Base-by-base conservation (phyloP, 2,329 filamentous ascomycete species). In the Scytalidium lignicola region DNA sequence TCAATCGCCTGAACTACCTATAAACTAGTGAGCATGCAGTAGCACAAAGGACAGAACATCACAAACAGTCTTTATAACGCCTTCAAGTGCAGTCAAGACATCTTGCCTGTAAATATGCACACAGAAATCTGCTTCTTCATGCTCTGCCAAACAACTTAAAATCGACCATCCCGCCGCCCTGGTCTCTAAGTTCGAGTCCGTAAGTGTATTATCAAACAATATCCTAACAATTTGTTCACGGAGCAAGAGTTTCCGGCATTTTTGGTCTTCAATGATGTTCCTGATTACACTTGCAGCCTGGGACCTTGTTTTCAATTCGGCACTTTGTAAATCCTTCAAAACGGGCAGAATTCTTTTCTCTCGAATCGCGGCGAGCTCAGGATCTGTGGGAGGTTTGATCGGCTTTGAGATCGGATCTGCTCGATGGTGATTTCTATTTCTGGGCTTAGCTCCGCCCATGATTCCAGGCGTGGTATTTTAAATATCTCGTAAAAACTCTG, bases 141-240 rank as follows among this genome's bases (percentile, higher is more conserved):
- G 78, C 53, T 78, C 70, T 2, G 76, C 78, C 47, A 87, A 70
- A 40, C 80, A 74, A 55, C 76, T 74, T 46, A 87, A 68, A 55
- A 86, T 83, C 12, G 78, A 76, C 83, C 83, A 87, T n/a, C 81
- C 83, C 18, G 82, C 79, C 41, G 81, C 78, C 43, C 79, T 74
- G 57, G 80, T 81, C 65, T 86, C 82, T 46, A 84, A 69, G 50
- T 74, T 79, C 32, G 75, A 69, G 60, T 87, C 83, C 20, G 80
- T 82, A 49, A 86, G 67, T 23, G 80, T 84, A 69, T 85, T 79
- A 26, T 75, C 80, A 51, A 86, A 73, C 41, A 87, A 64, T 46
- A 78, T 77, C 57, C 75, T 76, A 41, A 86, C 81, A 55, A 87
- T 72, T 64, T 85, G 80, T 65, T 87, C 83, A 19, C 82, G 72